A percentile compares a stretch with the other conserved stretches of the same genome.
These are phyloP conservation scores for Paracoccidioides brasiliensis DNA, from an alignment of 2,329 filamentous ascomycete genomes.

Conservation along the genomic window DNA sequence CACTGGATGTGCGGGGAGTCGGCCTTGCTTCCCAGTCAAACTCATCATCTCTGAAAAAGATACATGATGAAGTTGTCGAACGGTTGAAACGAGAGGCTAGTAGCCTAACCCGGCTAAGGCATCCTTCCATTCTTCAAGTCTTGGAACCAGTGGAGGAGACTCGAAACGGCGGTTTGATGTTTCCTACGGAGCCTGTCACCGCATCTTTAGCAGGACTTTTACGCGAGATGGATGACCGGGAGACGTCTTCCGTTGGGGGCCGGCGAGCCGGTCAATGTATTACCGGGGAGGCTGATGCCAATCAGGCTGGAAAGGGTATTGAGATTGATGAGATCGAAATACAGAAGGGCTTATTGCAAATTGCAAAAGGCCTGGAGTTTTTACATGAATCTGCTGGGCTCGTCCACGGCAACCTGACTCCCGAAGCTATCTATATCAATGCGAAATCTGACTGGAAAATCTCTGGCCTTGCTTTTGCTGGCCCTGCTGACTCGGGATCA, in stretches of 20 bases:
- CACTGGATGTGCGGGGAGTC: constrained; percentile 55
- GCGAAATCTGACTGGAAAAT: constrained; percentile 99
- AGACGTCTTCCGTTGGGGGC: constrained; percentile 54
- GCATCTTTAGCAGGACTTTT: constrained; percentile 73
- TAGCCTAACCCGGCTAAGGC: constrained; percentile 72
- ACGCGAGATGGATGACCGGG: constrained; percentile 79
- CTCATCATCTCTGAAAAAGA: constrained; percentile 59
- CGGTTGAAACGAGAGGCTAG: constrained; percentile 83
- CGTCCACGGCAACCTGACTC: constrained; percentile 87
- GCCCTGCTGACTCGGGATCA: constrained; percentile 63
- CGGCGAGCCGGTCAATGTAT: constrained; percentile 67
- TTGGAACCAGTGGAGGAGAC: constrained; percentile 94
- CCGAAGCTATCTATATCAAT: constrained; percentile 87
- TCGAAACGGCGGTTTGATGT: constrained; percentile 79
- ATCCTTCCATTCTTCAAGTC: constrained; percentile 84
- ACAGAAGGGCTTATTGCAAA: constrained; percentile 85
- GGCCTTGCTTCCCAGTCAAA: constrained; percentile 49
- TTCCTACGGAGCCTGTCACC: constrained; percentile 84
- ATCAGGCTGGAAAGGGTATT: constrained; percentile 60
- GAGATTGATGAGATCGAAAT: constrained; percentile 97
- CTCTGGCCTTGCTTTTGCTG: constrained; percentile 81
- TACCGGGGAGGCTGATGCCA: constrained; percentile 64
- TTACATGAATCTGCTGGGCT: constrained; percentile 88
- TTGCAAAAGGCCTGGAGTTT: constrained; percentile 90
- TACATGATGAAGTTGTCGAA: constrained; percentile 81